These are phyloP conservation scores for Daedaleopsis nitida DNA, from an alignment of 768 basidiomycete species.

Conservation along the genomic window DNA sequence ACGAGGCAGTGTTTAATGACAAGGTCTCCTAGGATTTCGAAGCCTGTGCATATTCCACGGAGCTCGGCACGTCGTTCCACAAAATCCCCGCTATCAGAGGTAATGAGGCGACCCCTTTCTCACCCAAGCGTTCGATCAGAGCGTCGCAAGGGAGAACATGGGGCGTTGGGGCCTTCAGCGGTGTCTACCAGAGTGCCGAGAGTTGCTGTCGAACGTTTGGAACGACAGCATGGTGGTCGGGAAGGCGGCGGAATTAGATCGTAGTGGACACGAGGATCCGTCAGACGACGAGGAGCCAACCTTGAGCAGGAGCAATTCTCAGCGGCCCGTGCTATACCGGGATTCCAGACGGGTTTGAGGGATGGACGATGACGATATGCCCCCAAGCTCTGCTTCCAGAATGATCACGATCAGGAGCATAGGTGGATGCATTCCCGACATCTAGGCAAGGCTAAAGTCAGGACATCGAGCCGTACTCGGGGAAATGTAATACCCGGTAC, in stretches of 20 bases:
- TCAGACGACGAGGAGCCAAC: neutral
- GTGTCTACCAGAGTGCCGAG: neutral
- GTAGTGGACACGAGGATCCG: neutral
- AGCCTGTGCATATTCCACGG: neutral
- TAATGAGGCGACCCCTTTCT: neutral
- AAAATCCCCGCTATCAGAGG: neutral
- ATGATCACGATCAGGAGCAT: neutral
- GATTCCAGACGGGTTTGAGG: neutral
- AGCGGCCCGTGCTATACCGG: neutral
- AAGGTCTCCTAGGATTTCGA: slow-evolving; percentile 5
- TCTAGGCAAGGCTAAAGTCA: too few relatives aligned
- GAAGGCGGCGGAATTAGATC: neutral
- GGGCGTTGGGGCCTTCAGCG: neutral
- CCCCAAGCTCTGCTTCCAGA: neutral
- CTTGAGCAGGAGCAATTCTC: neutral
- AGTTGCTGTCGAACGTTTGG: neutral
- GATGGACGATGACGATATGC: neutral
- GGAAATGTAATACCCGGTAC: too few relatives aligned
- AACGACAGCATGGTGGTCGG: neutral
- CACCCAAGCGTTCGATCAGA: neutral
- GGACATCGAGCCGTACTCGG: too few relatives aligned
- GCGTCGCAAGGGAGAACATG: neutral
- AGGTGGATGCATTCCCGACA: too few relatives aligned
- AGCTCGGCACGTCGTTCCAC: neutral
- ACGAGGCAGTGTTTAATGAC: slow-evolving; percentile 1